Base-by-base conservation (phyloP, 2,329 filamentous ascomycete species). In the Fusarium sororula region DNA sequence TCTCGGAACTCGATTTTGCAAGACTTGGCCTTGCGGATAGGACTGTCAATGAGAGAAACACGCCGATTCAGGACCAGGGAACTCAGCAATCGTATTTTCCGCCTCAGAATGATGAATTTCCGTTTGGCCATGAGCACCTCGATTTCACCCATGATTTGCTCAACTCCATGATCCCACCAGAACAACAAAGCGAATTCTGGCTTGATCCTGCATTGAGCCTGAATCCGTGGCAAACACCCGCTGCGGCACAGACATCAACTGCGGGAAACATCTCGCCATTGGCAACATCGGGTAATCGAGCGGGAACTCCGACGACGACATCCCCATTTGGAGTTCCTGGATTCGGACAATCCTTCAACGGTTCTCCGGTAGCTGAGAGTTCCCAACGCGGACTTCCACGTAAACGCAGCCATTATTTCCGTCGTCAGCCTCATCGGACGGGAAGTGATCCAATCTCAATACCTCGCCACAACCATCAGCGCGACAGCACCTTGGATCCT, bases 1-100 rank as follows among this genome's bases (percentile, higher is more conserved):
- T 73, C 24, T 73, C 70, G 6, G 70, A 73, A 18, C 66, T 73
- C 20, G 70, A 73, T n/a, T 73, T 73, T 15, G 70, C 70, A 7
- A 66, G 70, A 15, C 70, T 73, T 15, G 70, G 70, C 3, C 55
- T 73, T 14, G 39, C 20, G 3, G 62, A 30, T 18, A 45, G 41
- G 10, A 14, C 38, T 1, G 11, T 22, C 2, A 7, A 35, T 22
- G 37, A 30, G 22, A 15, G 13, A 7, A 28, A 32, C 3, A 2
- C 66, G 22, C 6, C 59, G 7, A 7, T 28, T 3, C 9, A 37
- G 6, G 17, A 10, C 7, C 15, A 28, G 1, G 7, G 14, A 14
- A 7, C 32, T 0, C 45, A 66, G 7, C 32, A 45, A 2, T 48
- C 54, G 11, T 56, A 38, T 24, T 70, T 70, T 22, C 26, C 45